Percentiles rank a stretch among this genome's conserved stretches.
Evolutionary conservation across 805 yeast genomes (phyloP).

Genomic region (Nakazawaea peltata): DNA sequence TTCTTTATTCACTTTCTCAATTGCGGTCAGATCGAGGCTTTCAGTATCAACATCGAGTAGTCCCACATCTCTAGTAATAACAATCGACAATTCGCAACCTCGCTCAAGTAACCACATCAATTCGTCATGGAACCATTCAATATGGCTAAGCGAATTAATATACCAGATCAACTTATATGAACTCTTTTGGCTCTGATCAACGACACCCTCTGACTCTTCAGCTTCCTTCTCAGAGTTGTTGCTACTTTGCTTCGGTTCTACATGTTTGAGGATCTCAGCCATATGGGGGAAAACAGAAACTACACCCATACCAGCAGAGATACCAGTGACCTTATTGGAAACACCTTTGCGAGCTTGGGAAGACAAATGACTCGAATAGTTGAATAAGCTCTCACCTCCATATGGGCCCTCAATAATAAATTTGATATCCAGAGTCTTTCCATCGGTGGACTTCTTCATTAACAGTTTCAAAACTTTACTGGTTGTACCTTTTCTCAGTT

Average conservation of each 20-base stretch:
- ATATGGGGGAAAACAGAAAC: constrained; percentile 14
- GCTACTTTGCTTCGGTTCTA: too few species aligned
- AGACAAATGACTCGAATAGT: background rate
- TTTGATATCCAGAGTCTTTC: constrained; percentile 19
- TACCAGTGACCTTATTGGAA: constrained; percentile 17
- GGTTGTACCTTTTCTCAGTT: constrained; percentile 46
- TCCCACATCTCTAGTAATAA: constrained; percentile 6
- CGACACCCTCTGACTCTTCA: background rate
- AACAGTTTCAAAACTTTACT: constrained; percentile 13
- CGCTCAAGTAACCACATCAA: constrained; percentile 10
- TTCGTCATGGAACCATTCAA: constrained; percentile 10
- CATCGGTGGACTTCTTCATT: constrained; percentile 12
- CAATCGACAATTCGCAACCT: constrained; percentile 10
- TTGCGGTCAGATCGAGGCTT: background rate
- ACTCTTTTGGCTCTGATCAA: too few species aligned
- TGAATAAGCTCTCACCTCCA: too few species aligned
- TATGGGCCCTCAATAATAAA: constrained; percentile 60
- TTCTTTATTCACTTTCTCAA: background rate
- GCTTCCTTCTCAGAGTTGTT: constrained; percentile 5
- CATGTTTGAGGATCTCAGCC: too few species aligned
- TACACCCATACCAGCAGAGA: constrained; percentile 19
- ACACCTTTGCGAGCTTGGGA: too few species aligned
- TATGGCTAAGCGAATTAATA: constrained; percentile 12
- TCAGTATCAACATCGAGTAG: background rate
- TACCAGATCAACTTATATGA: constrained; percentile 14